phyloP scores from a whole-genome alignment of 139 green algal species.

The Chlorella sorokiniana region DNA sequence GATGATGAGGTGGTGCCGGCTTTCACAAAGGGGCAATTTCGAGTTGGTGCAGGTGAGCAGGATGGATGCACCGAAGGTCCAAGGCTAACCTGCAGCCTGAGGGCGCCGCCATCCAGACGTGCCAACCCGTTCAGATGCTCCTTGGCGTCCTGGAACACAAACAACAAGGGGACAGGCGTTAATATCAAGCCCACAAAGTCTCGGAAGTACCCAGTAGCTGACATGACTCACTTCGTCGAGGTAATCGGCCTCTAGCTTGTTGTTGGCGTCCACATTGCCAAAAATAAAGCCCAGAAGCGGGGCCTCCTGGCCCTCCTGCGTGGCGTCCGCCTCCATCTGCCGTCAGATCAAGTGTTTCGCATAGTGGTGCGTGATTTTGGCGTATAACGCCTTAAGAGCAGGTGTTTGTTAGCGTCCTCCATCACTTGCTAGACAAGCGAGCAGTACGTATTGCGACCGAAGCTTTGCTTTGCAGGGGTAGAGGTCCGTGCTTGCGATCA shows the following conservation, averaged over 20 bases:
- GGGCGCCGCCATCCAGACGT: background rate
- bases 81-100: slow-evolving; percentile 6
- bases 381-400: no score
- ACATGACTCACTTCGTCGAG: slow-evolving; percentile 30
- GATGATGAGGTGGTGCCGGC: background rate
- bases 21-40: background rate
- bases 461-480: no score
- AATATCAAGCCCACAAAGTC: background rate
- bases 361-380: no score
- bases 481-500: no score
- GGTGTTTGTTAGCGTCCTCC: no score
- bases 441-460: no score
- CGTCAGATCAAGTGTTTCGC: no score
- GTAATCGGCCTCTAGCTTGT: slow-evolving; percentile 43
- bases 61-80: background rate
- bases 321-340: background rate
- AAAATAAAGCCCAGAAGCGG: slow-evolving; percentile 37
- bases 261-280: slow-evolving; percentile 47
- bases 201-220: background rate
- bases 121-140: slow-evolving; percentile 36
- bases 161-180: background rate
- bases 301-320: background rate
- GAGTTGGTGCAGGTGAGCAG: background rate
- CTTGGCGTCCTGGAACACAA: slow-evolving; percentile 29
- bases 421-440: no score